Base-by-base conservation (phyloP, 2,329 filamentous ascomycete genomes). In the Nemania sp. region DNA sequence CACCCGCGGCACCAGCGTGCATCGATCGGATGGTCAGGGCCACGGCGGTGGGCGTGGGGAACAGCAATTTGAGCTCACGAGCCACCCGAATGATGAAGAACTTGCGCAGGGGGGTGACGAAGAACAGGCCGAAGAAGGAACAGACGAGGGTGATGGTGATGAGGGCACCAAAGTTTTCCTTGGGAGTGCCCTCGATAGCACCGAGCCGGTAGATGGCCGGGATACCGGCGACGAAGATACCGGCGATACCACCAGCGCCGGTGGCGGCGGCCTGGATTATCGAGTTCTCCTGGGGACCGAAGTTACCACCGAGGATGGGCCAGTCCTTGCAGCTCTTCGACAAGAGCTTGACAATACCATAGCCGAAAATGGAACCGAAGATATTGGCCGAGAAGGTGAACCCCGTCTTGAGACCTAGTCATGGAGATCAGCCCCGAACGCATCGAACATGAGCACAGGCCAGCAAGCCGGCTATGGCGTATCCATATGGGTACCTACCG, bases 81-180 rank as follows among this genome's bases (percentile, higher is more conserved):
- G 84, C 84, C 12, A 88, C 83, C 60, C 87, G 84, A 71, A 89
- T 83, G 72, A 89, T 83, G 77, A 88, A 89, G 77, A 89, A 89
- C 69, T 87, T 87, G 59, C 87, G 83, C 18, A 87, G 79, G 7
- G 85, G 85, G 0, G 84, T 86, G 50, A 83, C 82, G 65, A 87
- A 86, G 72, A 86, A 86, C 61, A 88, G 80, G 3, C 87, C 87
- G 71, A 88, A 88, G 74, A 87, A 87, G 10, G 82, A 84, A 60
- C 83, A 84, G 49, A 87, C 82, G 45, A 86, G 77, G 2, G 85
- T 87, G 64, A 89, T 78, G 29, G 83, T 83, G 57, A 87, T 77
- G 49, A 89, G 80, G 34, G 83, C 78, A 56, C 79, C 78, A 66
- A 87, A 87, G 68, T 88, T 84, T 10, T 80, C 72, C 54, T 74